Evolutionary conservation across 169 alveolate species (phyloP).

Genomic region (Nephromyces sp.): DNA sequence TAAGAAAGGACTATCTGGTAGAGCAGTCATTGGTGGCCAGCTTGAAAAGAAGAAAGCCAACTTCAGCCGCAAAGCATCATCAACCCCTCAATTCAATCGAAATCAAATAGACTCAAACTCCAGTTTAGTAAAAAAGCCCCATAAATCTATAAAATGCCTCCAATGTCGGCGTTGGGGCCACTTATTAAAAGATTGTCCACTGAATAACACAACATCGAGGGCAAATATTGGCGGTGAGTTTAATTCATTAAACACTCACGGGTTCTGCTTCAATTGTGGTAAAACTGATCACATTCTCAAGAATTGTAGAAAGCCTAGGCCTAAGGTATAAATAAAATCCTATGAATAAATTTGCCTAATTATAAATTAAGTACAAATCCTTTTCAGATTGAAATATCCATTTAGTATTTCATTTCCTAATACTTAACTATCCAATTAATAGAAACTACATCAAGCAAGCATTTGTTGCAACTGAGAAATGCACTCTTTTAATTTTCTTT

Average conservation of each 20-base stretch:
- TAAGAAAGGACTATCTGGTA: background rate
- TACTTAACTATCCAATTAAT: too few relatives aligned
- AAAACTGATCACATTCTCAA: constrained; percentile 32
- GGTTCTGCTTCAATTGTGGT: constrained; percentile 44
- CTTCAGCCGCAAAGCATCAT: too few relatives aligned
- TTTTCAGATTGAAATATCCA: too few relatives aligned
- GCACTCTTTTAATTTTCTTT: too few relatives aligned
- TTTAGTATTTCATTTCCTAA: too few relatives aligned
- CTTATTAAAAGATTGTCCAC: constrained; percentile 21
- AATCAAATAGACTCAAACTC: too few relatives aligned
- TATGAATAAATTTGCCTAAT: too few relatives aligned
- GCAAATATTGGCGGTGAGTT: background rate
- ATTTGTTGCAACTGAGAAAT: too few relatives aligned
- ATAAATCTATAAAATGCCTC: background rate
- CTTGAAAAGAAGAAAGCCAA: background rate
- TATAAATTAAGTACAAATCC: too few relatives aligned
- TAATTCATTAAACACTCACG: background rate
- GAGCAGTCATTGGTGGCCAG: background rate
- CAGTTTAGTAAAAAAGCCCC: too few relatives aligned
- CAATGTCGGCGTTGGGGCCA: constrained; percentile 25
- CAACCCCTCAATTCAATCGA: too few relatives aligned
- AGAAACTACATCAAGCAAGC: too few relatives aligned
- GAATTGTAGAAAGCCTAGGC: constrained; percentile 31
- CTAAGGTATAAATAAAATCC: constrained; percentile 13
- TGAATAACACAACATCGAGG: background rate